Conservation (phyloP, 495 filamentous ascomycete species). For the Xylaria bambusicola region DNA sequence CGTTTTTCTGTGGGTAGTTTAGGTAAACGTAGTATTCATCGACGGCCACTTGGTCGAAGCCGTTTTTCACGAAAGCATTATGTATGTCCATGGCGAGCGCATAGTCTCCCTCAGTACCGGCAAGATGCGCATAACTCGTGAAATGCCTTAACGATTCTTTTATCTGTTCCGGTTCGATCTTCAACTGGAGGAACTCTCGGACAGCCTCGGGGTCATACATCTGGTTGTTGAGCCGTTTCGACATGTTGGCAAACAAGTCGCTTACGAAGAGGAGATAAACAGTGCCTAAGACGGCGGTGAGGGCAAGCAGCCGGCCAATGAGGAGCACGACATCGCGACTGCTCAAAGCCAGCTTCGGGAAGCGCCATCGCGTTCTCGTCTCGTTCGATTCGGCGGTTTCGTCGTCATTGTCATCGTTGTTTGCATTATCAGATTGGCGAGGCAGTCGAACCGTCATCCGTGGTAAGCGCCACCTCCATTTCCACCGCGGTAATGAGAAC, state of each 20-base stretch:
- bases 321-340: constrained; percentile 53
- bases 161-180: constrained; percentile 67
- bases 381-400: constrained; percentile 19
- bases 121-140: constrained; percentile 80
- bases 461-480: constrained; percentile 48
- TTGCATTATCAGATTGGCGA: constrained; percentile 22
- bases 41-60: constrained; percentile 69
- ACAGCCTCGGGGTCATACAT: constrained; percentile 69
- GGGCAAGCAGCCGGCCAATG: constrained; percentile 68
- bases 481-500: constrained; percentile 49
- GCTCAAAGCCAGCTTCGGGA: constrained; percentile 25
- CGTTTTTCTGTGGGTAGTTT: constrained; percentile 80
- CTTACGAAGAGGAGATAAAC: constrained; percentile 84
- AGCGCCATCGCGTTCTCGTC: constrained; percentile 30
- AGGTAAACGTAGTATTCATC: constrained; percentile 86
- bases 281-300: constrained; percentile 71
- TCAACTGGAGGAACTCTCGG: constrained; percentile 67
- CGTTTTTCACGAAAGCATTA: constrained; percentile 65
- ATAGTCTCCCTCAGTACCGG: constrained; percentile 87
- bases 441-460: constrained; percentile 44
- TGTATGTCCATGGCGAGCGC: constrained; percentile 80
- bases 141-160: constrained; percentile 69
- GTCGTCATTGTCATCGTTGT: constrained; percentile 9
- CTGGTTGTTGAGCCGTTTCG: constrained; percentile 48
- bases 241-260: constrained; percentile 68